Percentiles rank a stretch among this genome's conserved stretches.
These are phyloP conservation scores for Pilaira anomala DNA, from an alignment of 192 early-diverging fungal species.

Conservation along the genomic window DNA sequence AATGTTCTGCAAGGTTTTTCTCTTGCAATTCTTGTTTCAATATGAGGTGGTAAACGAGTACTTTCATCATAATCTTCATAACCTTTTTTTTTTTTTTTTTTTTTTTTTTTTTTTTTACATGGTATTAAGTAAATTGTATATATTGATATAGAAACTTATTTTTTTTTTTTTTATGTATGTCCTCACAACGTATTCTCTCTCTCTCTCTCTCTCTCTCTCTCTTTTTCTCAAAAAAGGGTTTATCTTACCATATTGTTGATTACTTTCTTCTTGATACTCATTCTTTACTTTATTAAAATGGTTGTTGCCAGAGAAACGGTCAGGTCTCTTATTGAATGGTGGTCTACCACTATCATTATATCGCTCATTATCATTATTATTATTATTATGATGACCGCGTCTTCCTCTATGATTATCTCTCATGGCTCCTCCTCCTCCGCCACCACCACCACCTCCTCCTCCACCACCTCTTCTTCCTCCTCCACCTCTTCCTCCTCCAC, in stretches of 20 bases:
- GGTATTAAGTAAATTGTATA: background rate
- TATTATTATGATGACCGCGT: conserved; percentile 1
- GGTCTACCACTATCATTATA: conserved; percentile 1
- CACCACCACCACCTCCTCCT: background rate
- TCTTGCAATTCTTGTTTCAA: conserved; percentile 35
- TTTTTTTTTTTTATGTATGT: background rate
- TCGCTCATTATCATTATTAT: background rate
- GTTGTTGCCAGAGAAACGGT: background rate
- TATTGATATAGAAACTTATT: too few relatives aligned
- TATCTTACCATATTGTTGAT: conserved; percentile 14
- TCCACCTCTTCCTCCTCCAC: background rate
- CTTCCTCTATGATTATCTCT: background rate
- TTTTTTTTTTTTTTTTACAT: background rate
- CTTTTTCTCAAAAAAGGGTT: background rate
- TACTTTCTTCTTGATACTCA: background rate
- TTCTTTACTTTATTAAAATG: background rate
- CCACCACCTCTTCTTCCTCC: background rate
- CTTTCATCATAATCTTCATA: conserved; percentile 1
- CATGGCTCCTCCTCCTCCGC: background rate
- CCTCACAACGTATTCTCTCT: too few relatives aligned
- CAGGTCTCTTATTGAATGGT: conserved; percentile 3
- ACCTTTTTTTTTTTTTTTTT: background rate
- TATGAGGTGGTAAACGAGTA: conserved; percentile 17
- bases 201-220: background rate
- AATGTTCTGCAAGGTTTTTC: conserved; percentile 43